phyloP scores from a whole-genome alignment of 1,284 basidiomycete genomes.

The Apiotrichum veenhuisii region DNA sequence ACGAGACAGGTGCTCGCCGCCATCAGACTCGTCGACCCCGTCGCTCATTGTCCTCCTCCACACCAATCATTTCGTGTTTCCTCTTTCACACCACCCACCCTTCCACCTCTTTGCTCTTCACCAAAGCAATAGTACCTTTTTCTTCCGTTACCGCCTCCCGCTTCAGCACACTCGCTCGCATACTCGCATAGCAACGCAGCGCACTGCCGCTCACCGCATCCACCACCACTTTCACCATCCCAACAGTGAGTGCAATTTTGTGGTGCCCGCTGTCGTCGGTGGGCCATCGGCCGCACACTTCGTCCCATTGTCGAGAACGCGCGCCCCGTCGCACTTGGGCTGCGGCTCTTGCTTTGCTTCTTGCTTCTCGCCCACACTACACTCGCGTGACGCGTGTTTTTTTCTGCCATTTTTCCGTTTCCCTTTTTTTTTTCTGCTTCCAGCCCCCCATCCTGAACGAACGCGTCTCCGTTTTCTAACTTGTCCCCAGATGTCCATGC shows the following conservation, averaged over 20 bases:
- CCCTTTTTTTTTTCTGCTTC: neutral
- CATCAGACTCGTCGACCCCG: neutral
- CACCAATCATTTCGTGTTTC: neutral
- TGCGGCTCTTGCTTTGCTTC: neutral
- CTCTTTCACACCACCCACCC: too few relatives aligned
- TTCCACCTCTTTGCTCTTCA: too few relatives aligned
- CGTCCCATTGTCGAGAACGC: too few relatives aligned
- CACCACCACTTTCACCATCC: too few relatives aligned
- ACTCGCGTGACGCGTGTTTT: neutral
- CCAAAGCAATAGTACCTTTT: too few relatives aligned
- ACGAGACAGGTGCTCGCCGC: too few relatives aligned
- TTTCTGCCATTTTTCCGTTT: neutral
- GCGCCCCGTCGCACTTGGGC: too few relatives aligned
- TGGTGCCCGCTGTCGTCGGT: too few relatives aligned
- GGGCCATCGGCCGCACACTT: too few relatives aligned
- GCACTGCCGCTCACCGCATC: neutral
- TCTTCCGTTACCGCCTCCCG: neutral
- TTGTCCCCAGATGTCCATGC: constrained; percentile 42
- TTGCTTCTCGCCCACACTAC: neutral
- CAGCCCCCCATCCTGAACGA: neutral
- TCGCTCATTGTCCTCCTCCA: neutral
- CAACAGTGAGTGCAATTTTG: neutral
- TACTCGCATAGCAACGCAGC: neutral
- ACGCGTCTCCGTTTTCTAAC: neutral
- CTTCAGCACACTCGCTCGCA: neutral